phyloP scores from a whole-genome alignment of 1,284 basidiomycete species.

The Cutaneotrichosporon cutaneum region DNA sequence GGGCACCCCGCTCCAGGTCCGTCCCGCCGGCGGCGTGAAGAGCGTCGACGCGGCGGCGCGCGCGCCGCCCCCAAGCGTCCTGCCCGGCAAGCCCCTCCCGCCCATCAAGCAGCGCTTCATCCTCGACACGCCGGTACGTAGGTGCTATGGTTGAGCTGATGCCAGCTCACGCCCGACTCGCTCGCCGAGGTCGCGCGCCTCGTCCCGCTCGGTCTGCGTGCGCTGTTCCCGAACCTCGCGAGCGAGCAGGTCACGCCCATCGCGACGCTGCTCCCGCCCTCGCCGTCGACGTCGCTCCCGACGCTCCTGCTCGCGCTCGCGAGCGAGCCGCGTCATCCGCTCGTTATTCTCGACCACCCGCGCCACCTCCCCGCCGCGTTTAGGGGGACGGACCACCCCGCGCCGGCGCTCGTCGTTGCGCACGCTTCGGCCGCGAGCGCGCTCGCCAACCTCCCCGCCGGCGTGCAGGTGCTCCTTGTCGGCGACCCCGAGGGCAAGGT shows the following conservation, averaged over 20 bases:
- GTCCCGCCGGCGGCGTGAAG: slow-evolving; percentile 47
- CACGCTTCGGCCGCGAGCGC: slow-evolving; percentile 36
- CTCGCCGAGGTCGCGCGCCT: slow-evolving; percentile 40
- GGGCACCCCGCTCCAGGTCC: slow-evolving; percentile 49
- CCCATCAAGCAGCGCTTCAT: slow-evolving; percentile 32
- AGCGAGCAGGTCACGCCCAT: slow-evolving; percentile 28
- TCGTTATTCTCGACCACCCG: slow-evolving; percentile 38
- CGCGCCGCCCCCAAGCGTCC: slow-evolving; percentile 13
- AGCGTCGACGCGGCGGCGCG: slow-evolving; percentile 39
- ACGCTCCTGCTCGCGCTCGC: slow-evolving; percentile 43
- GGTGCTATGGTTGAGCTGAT: background rate
- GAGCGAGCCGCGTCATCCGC: slow-evolving; percentile 30
- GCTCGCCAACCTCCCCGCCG: slow-evolving; percentile 21
- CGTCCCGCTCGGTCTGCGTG: slow-evolving; percentile 37
- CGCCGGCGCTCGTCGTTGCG: slow-evolving; percentile 38
- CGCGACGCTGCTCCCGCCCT: slow-evolving; percentile 39
- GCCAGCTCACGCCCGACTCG: slow-evolving; percentile 30
- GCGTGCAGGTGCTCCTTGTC: slow-evolving; percentile 35
- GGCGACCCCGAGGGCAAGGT: slow-evolving; percentile 34
- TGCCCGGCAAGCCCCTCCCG: slow-evolving; percentile 19
- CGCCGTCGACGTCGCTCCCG: slow-evolving; percentile 36
- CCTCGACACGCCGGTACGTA: slow-evolving; percentile 39
- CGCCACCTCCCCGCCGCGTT: slow-evolving; percentile 29
- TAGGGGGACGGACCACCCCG: slow-evolving; percentile 27
- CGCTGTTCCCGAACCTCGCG: slow-evolving; percentile 38